Base-by-base conservation (phyloP, 2,329 filamentous ascomycete species). In the Xylariaceae sp. region DNA sequence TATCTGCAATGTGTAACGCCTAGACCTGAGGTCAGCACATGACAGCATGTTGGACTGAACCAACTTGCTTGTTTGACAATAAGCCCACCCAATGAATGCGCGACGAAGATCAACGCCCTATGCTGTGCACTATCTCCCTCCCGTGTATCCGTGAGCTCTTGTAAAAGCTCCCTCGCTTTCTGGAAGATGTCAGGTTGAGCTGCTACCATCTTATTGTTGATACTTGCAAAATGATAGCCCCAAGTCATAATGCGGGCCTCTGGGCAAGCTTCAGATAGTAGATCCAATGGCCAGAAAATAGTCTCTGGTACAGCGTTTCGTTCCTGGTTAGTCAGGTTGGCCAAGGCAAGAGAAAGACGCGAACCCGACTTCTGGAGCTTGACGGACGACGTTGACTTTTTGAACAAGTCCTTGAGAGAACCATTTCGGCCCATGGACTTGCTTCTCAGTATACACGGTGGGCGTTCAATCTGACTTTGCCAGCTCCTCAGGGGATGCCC, bases 401-500 rank as follows among this genome's bases (percentile, higher is more conserved):
- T 40, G 9, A 37, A 37, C 8, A 44, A 15, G 3, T 36, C 18
- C 18, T 29, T 44, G 12, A 40, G 9, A 15, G 44, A 41, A 7
- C 33, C n/a, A 3, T 38, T 32, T 11, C 38, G 34, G n/a, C 18
- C 17, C 11, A 26, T n/a, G 29, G 39, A 24, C 8, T 33, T 34
- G 1, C 34, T 19, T 17, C 15, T 36, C 3, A 29, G 15, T 19
- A 32, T 26, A 37, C 16, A 16, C 9, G 34, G 19, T 11, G 24
- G 11, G 19, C 9, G 22, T 11, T 17, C 31, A 16, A 28, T 38
- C 15, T 49, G 41, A 22, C 33, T 36, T 34, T 47, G 44, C 47
- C 47, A 49, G 12, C 37, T 47, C 19, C 35, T 36, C 40, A 47
- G 38, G 13, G 44, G 42, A 34, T 49, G 44, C n/a, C 47, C 47